phyloP scores from a whole-genome alignment of 371 early-diverging fungal species.

The Mucor velutinosus region DNA sequence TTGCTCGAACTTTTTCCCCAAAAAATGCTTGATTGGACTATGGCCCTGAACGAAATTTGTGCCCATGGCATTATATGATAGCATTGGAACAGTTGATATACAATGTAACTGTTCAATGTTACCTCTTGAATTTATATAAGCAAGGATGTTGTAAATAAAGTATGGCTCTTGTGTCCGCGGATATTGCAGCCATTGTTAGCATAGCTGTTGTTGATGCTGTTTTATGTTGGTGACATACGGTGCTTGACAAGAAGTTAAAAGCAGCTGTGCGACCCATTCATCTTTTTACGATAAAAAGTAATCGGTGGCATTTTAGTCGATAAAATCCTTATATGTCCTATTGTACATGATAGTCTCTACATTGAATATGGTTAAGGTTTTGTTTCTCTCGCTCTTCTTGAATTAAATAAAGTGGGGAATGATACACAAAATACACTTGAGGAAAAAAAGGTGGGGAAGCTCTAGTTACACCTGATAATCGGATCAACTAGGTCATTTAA shows the following conservation, averaged over 20 bases:
- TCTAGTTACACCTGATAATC: background rate
- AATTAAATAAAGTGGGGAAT: background rate
- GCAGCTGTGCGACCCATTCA: no score
- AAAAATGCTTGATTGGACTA: background rate
- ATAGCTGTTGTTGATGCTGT: background rate
- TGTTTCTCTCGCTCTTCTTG: background rate
- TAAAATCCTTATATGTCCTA: background rate
- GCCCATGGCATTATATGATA: background rate
- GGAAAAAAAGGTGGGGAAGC: background rate
- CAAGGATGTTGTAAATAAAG: background rate
- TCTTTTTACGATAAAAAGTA: background rate
- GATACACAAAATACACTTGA: background rate
- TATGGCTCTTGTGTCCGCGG: background rate
- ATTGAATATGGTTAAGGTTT: background rate
- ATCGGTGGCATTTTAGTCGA: background rate
- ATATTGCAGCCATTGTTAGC: background rate
- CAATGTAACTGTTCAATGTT: background rate
- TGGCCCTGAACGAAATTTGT: background rate
- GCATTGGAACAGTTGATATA: background rate
- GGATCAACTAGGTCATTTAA: background rate
- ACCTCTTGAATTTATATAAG: background rate
- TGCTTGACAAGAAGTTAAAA: background rate
- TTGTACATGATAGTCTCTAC: background rate
- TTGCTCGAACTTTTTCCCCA: background rate
- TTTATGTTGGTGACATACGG: background rate